Evolutionary conservation across 768 basidiomycete species (phyloP).

Genomic region (Hericium erinaceus): DNA sequence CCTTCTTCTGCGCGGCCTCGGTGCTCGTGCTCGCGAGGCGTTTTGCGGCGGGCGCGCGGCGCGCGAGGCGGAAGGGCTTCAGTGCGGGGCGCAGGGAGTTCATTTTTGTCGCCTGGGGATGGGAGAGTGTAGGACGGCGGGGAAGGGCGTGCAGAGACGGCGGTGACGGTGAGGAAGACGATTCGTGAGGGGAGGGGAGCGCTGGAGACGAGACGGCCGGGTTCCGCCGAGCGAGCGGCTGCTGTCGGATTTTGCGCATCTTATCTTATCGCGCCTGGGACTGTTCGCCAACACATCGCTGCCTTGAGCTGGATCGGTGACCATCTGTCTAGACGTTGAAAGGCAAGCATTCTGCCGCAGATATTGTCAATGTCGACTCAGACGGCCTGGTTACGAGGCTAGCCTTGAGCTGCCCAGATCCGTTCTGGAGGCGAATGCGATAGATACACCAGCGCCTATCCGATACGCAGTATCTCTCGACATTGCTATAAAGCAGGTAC

Average conservation of each 20-base stretch:
- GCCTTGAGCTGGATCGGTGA: neutral
- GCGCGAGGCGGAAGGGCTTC: neutral
- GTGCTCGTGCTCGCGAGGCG: conserved; percentile 13
- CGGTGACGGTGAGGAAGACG: neutral
- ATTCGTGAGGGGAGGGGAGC: neutral
- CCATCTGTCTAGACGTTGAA: too few relatives aligned
- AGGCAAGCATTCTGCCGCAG: too few relatives aligned
- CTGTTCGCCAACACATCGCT: neutral
- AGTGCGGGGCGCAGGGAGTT: neutral
- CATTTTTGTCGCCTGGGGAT: neutral
- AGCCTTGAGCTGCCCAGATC: neutral
- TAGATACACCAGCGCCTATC: neutral
- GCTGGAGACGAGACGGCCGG: neutral
- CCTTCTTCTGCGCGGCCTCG: conserved; percentile 55
- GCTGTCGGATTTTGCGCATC: neutral
- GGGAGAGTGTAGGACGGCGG: neutral
- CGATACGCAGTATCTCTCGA: neutral
- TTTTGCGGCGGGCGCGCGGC: conserved; percentile 2
- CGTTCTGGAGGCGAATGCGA: neutral
- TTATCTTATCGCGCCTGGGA: neutral
- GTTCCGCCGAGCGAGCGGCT: neutral
- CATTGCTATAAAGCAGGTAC: neutral
- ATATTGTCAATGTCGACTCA: too few relatives aligned
- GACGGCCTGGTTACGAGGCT: too few relatives aligned
- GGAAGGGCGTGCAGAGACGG: neutral